A percentile compares a stretch with the other conserved stretches of the same genome.
These are phyloP conservation scores for Malus orientalis DNA, from an alignment of 306 rosid species.

Conservation along the genomic window DNA sequence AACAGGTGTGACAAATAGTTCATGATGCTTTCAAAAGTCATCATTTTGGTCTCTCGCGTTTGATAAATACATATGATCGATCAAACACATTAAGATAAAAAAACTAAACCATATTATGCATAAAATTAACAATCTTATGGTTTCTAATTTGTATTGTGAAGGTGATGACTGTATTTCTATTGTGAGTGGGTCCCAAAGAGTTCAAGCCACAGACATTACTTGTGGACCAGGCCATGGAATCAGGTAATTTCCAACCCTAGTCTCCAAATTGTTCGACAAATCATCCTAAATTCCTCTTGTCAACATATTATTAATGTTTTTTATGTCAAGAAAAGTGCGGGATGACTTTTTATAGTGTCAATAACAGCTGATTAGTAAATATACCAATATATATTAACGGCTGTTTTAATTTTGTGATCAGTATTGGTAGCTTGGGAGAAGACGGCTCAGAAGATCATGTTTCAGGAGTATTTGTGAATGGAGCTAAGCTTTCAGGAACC, in stretches of 20 bases:
- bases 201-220: constrained; percentile 44
- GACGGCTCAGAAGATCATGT: constrained; percentile 42
- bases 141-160: constrained; percentile 2
- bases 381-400: not conserved
- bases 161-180: constrained; percentile 92
- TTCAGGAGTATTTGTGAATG: constrained; percentile 42
- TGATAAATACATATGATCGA: not conserved
- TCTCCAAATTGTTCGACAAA: not conserved
- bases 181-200: constrained; percentile 49
- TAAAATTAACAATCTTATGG: not conserved
- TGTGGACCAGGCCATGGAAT: constrained; percentile 96
- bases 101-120: not conserved
- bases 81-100: not conserved
- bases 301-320: not conserved
- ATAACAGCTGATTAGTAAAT: not conserved
- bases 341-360: no score
- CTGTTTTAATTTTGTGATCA: constrained; percentile 7
- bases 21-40: not conserved
- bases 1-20: constrained; percentile 35
- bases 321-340: not conserved
- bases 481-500: constrained; percentile 68
- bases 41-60: not conserved
- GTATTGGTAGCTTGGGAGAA: constrained; percentile 75
- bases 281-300: not conserved
- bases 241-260: constrained; percentile 30